Evolutionary conservation across 805 yeast genomes (phyloP).

Genomic region (Ogataea ganodermae): DNA sequence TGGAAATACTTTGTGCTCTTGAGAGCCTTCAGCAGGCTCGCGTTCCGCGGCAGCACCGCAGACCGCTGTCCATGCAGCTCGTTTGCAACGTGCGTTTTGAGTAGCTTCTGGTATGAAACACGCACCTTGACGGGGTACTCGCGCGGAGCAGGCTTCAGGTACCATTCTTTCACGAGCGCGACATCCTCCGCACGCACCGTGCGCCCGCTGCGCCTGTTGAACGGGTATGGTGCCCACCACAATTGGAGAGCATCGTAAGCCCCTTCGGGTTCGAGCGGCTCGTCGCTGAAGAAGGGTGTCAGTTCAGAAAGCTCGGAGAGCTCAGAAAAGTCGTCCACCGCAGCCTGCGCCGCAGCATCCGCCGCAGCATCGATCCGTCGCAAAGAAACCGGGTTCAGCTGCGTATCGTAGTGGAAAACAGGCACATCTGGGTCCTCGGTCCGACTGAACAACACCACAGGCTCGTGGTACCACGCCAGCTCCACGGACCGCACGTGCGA

Average conservation of each 20-base stretch:
- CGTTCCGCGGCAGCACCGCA: conserved; percentile 48
- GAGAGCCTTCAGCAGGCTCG: conserved; percentile 62
- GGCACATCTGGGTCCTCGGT: conserved; percentile 52
- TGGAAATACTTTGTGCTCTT: conserved; percentile 85
- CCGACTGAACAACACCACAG: conserved; percentile 52
- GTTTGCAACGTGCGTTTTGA: conserved; percentile 73
- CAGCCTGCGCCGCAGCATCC: conserved; percentile 15
- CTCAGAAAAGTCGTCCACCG: conserved; percentile 2
- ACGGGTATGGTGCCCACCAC: conserved; percentile 86
- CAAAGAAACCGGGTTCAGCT: conserved; percentile 56
- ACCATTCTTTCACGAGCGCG: conserved; percentile 81
- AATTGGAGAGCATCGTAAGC: conserved; percentile 61
- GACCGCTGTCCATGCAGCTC: conserved; percentile 57
- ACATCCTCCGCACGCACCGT: conserved; percentile 89
- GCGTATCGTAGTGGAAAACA: conserved; percentile 56
- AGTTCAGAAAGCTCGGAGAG: conserved; percentile 23
- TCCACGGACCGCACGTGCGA: conserved; percentile 68
- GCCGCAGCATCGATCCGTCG: too few relatives aligned
- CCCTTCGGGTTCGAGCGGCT: conserved; percentile 47
- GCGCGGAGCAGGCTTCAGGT: conserved; percentile 59
- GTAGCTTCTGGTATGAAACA: conserved; percentile 85
- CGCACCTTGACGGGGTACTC: conserved; percentile 74
- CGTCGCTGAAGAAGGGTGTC: conserved; percentile 54
- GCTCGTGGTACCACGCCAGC: conserved; percentile 63
- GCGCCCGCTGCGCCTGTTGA: conserved; percentile 69